These are phyloP conservation scores for Mycogone perniciosa DNA, from an alignment of 2,329 filamentous ascomycete species.

Conservation along the genomic window DNA sequence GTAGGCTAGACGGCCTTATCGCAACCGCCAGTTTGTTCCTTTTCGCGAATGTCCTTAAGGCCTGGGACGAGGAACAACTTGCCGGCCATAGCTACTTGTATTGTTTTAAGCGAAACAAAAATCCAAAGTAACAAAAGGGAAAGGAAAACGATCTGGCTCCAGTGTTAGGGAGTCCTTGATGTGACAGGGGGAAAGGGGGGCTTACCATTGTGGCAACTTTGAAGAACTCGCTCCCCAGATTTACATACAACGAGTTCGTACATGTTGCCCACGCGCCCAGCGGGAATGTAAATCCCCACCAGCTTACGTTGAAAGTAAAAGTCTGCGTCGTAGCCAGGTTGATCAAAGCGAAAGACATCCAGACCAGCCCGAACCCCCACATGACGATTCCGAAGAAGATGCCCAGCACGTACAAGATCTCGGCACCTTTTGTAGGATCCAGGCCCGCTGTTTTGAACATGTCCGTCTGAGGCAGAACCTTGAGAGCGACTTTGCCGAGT, in stretches of 20 bases:
- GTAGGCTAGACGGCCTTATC: slow-evolving; percentile 23
- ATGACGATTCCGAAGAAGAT: slow-evolving; percentile 38
- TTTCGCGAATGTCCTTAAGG: slow-evolving; percentile 31
- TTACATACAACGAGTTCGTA: slow-evolving; percentile 32
- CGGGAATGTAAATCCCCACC: slow-evolving; percentile 44
- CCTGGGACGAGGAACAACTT: slow-evolving; percentile 42
- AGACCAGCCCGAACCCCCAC: slow-evolving; percentile 40
- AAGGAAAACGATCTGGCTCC: slow-evolving; percentile 32
- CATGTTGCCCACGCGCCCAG: slow-evolving; percentile 40
- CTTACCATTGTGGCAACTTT: slow-evolving; percentile 32
- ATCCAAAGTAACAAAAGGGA: slow-evolving; percentile 37
- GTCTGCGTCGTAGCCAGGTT: slow-evolving; percentile 33
- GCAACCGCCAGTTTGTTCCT: slow-evolving; percentile 21
- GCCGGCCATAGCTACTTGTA: slow-evolving; percentile 31
- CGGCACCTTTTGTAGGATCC: slow-evolving; percentile 23
- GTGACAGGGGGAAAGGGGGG: not conserved
- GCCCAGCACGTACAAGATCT: slow-evolving; percentile 53
- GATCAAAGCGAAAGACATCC: slow-evolving; percentile 38
- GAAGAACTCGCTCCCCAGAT: slow-evolving; percentile 39
- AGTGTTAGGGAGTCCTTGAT: not conserved
- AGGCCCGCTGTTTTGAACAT: slow-evolving; percentile 39
- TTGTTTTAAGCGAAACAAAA: slow-evolving; percentile 34
- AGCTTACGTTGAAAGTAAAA: slow-evolving; percentile 42
- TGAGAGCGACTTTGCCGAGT: slow-evolving; percentile 41
- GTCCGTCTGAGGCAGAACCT: slow-evolving; percentile 31